These are phyloP conservation scores for Kodamaea sagamina DNA, from an alignment of 805 yeast genomes.

Conservation along the genomic window DNA sequence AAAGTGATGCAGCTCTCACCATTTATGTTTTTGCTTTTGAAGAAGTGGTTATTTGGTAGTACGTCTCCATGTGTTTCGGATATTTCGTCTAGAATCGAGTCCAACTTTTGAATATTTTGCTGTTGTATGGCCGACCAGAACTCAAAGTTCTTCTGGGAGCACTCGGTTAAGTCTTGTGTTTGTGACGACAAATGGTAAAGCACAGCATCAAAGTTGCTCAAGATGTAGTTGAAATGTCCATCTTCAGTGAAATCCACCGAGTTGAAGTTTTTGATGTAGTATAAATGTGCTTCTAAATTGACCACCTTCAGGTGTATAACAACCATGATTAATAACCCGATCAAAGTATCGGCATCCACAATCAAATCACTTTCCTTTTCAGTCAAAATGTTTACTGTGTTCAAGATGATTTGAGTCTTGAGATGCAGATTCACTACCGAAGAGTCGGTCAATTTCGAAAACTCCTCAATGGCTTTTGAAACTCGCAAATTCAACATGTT, in stretches of 20 bases:
- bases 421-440: conserved; percentile 41
- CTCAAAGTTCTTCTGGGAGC: conserved; percentile 50
- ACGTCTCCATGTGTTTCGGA: conserved; percentile 17
- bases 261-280: conserved; percentile 65
- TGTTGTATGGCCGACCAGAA: conserved; percentile 54
- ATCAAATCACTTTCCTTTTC: conserved; percentile 20
- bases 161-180: conserved; percentile 38
- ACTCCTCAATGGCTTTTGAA: conserved; percentile 50
- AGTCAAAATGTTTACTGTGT: conserved; percentile 56
- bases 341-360: conserved; percentile 79
- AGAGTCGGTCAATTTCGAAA: conserved; percentile 48
- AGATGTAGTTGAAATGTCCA: conserved; percentile 73
- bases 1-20: conserved; percentile 76
- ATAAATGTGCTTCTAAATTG: conserved; percentile 62
- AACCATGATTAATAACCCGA: conserved; percentile 72
- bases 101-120: conserved; percentile 24
- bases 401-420: conserved; percentile 51
- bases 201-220: conserved; percentile 85
- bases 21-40: conserved; percentile 28
- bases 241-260: conserved; percentile 31
- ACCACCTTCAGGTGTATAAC: conserved; percentile 61
- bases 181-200: conserved; percentile 53
- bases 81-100: conserved; percentile 6
- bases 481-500: conserved; percentile 44
- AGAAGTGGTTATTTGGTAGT: conserved; percentile 25